Evolutionary conservation across 176 grass and related monocot genomes (phyloP), one percentile per base, ranked within the genome.

Genomic region (Oryza coarctata): DNA sequence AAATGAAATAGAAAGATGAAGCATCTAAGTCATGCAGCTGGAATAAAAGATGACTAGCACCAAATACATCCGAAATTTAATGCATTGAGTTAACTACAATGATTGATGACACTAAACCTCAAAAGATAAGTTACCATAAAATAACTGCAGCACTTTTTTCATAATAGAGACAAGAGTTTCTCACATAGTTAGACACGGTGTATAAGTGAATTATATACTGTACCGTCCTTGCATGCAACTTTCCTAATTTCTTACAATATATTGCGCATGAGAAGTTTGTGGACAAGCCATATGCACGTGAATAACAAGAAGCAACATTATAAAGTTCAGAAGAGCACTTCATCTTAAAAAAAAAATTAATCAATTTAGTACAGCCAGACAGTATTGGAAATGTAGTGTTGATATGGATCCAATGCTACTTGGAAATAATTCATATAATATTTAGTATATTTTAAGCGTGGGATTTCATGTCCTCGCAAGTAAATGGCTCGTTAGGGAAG

Each of bases 321-420:
- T 75, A 41, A 63, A 74, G 14, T 76, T 76, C 33, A 60, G 11
- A n/a, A 34, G 63, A 58, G 7, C 11, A 39, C 9, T 28, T 76
- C 36, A 65, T 73, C 29, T 12, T 2, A 25, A 14, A 14, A 26
- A 14, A 44, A 34, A 25, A 36, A n/a, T 22, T 65, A 81, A 68
- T 50, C 0, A 64, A 70, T 15, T 34, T 22, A 44, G 23, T 50
- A 39, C 12, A 36, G 38, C 9, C 47, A 63, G 45, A 70, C 44
- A 52, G 75, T 69, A 65, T 64, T 75, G 82, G 64, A 60, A 60
- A 69, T 84, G 55, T 50, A 45, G 3, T 12, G 7, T 40, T 69
- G 12, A 40, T 38, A 70, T 35, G 20, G 66, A 76, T 15, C n/a
- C 27, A 64, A 72, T 33, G 17, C 11, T 67, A 38, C 3, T 72